phyloP scores from a whole-genome alignment of 2,329 filamentous ascomycete species.

The Rutstroemia sp. region DNA sequence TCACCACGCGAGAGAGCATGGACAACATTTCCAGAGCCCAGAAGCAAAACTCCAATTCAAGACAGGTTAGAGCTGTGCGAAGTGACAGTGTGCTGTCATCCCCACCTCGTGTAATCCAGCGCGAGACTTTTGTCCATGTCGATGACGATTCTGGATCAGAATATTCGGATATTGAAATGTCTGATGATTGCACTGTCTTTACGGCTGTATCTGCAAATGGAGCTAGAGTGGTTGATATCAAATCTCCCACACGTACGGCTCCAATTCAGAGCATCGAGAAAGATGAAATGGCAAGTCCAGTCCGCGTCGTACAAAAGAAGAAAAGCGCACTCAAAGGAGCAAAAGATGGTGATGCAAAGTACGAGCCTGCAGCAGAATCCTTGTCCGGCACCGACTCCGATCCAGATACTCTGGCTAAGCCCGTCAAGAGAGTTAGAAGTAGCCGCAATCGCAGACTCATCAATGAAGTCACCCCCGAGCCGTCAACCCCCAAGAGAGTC shows the following conservation, averaged over 20 bases:
- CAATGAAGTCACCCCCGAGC: constrained; percentile 11
- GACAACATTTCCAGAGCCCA: neutral
- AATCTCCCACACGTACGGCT: neutral
- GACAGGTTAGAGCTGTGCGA: neutral
- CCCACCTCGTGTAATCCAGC: neutral
- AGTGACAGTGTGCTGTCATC: neutral
- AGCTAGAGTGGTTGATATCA: constrained; percentile 3
- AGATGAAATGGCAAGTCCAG: neutral
- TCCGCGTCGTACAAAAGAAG: constrained; percentile 17
- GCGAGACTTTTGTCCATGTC: neutral
- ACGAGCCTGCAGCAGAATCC: constrained; percentile 13
- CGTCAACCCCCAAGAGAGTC: constrained; percentile 2
- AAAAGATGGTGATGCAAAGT: constrained; percentile 17
- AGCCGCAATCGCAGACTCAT: constrained; percentile 9
- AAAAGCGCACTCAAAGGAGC: constrained; percentile 12
- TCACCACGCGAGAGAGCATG: constrained; percentile 7
- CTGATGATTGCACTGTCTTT: neutral
- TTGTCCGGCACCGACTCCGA: constrained; percentile 16
- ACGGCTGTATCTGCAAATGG: neutral
- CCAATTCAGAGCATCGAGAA: neutral
- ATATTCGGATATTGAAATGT: constrained; percentile 5
- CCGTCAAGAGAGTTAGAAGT: constrained; percentile 1
- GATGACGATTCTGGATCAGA: constrained; percentile 1
- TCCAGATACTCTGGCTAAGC: neutral
- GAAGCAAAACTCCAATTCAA: neutral